phyloP scores from a whole-genome alignment of 176 grass and related monocot genomes.

The Bonia amplexicaulis region DNA sequence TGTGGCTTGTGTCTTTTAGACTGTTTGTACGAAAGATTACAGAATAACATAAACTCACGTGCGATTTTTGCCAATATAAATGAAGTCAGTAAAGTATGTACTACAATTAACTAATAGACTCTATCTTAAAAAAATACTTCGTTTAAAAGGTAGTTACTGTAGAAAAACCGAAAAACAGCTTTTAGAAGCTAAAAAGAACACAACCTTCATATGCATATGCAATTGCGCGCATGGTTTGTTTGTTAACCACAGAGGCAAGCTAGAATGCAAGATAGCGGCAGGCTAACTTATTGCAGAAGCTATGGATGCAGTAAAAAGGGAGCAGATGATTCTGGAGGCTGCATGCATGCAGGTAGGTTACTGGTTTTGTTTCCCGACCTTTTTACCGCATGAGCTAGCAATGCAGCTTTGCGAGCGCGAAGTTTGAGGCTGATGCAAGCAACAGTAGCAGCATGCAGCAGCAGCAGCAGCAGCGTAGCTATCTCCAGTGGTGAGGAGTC shows the following conservation, averaged over 20 bases:
- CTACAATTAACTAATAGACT: too few species aligned
- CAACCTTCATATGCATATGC: too few species aligned
- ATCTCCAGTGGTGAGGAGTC: background rate
- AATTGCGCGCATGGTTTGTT: background rate
- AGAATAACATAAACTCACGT: too few species aligned
- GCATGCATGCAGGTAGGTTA: constrained; percentile 1
- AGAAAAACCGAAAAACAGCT: too few species aligned
- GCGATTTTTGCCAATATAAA: too few species aligned
- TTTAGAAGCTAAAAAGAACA: too few species aligned
- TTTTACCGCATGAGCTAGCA: constrained; percentile 21
- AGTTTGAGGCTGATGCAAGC: constrained; percentile 60
- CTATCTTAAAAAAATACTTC: too few species aligned
- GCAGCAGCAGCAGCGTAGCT: background rate
- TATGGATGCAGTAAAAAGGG: background rate
- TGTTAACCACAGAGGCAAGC: constrained; percentile 8
- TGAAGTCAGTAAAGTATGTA: too few species aligned
- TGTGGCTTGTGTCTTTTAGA: too few species aligned
- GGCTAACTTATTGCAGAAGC: background rate
- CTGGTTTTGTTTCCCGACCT: background rate
- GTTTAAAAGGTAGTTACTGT: too few species aligned
- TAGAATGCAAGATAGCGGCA: background rate
- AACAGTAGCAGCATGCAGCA: constrained; percentile 23
- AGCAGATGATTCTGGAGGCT: constrained; percentile 32
- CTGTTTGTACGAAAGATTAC: too few species aligned
- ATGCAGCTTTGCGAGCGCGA: constrained; percentile 1